phyloP scores from a whole-genome alignment of 202 grass and related monocot genomes.

The Panicum virgatum region DNA sequence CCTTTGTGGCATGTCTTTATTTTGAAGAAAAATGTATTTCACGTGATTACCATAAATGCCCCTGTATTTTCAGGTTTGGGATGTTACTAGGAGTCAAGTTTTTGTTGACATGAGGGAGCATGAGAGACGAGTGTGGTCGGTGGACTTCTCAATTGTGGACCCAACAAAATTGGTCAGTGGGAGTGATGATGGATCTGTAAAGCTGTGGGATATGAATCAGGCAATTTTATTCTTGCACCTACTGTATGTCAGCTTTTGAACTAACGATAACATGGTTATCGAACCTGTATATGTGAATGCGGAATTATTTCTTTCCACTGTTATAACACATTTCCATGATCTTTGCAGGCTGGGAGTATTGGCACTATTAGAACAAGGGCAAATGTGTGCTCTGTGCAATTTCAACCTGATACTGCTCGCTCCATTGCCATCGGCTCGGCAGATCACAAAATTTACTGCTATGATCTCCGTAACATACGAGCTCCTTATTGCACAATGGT shows the following conservation, averaged over 20 bases:
- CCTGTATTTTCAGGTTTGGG: constrained; percentile 76
- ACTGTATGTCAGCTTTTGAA: constrained; percentile 84
- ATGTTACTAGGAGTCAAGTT: constrained; percentile 88
- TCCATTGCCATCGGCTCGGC: constrained; percentile 91
- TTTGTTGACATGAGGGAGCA: constrained; percentile 97
- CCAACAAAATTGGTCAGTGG: constrained; percentile 96
- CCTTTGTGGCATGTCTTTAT: constrained; percentile 10
- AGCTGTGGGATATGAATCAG: constrained; percentile 99
- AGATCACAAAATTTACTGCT: constrained; percentile 96
- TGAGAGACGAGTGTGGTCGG: constrained; percentile 93
- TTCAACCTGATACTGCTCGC: constrained; percentile 81
- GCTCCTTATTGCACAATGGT: constrained; percentile 65
- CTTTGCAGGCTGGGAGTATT: constrained; percentile 83
- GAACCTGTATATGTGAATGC: constrained; percentile 29
- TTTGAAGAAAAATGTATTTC: constrained; percentile 15
- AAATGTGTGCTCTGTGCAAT: constrained; percentile 95
- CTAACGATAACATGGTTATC: constrained; percentile 53
- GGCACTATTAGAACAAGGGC: constrained; percentile 93
- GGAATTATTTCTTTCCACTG: constrained; percentile 1
- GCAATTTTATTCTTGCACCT: constrained; percentile 93
- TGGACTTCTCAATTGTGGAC: constrained; percentile 92
- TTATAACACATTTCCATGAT: constrained; percentile 38
- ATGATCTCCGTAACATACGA: constrained; percentile 90
- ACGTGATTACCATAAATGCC: constrained; percentile 19
- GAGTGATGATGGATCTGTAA: constrained; percentile 91